Conservation (phyloP, 805 yeast genomes). For the Kuraishia floccosa region DNA sequence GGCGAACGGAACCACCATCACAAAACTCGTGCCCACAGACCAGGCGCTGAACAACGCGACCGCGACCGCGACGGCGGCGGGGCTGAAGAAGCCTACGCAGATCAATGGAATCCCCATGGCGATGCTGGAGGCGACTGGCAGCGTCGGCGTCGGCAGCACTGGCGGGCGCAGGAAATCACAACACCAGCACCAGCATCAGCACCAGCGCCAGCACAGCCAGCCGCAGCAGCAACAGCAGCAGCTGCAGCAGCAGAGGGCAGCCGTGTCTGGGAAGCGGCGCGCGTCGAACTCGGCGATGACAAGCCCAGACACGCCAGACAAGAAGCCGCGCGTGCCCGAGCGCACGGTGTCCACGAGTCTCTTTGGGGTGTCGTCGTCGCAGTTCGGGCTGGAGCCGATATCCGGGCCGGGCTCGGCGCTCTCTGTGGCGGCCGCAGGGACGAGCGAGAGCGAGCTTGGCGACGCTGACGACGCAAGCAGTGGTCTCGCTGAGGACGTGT, state of each 20-base stretch:
- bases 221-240: no score
- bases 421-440: neutral
- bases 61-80: slow-evolving; percentile 45
- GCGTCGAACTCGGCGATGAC: neutral
- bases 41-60: slow-evolving; percentile 57
- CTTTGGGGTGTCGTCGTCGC: neutral
- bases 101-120: slow-evolving; percentile 27
- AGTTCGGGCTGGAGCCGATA: neutral
- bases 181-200: neutral
- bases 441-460: no score
- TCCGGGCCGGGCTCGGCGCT: neutral
- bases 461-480: neutral
- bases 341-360: neutral
- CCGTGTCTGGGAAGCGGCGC: neutral
- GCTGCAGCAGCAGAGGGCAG: neutral
- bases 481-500: neutral
- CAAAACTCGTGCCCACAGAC: slow-evolving; percentile 81
- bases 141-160: slow-evolving; percentile 20
- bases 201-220: neutral
- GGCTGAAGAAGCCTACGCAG: slow-evolving; percentile 32
- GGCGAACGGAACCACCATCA: slow-evolving; percentile 86
- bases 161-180: no score
- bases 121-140: slow-evolving; percentile 74
- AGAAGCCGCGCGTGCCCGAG: neutral
- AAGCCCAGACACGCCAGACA: neutral